Conservation (phyloP, 1,284 basidiomycete species). For the Sanguinoderma infundibulare region DNA sequence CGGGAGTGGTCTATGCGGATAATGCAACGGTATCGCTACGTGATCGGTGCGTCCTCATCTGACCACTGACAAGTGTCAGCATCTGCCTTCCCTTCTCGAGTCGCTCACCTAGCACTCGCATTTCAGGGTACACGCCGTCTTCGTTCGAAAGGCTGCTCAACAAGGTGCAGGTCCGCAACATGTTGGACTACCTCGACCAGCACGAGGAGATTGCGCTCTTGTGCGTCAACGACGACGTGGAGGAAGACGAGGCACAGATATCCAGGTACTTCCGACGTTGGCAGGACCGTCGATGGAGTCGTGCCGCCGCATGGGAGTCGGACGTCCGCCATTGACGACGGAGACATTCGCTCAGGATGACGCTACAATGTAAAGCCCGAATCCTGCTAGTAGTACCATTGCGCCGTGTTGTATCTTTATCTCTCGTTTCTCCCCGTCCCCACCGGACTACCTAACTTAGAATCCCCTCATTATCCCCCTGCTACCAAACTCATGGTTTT, state of each 20-base stretch:
- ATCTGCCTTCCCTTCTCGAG: neutral
- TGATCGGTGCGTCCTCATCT: conserved; percentile 32
- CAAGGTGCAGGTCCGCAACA: conserved; percentile 14
- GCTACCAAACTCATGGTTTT: too few species aligned
- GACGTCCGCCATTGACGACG: neutral
- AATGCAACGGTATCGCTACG: conserved; percentile 48
- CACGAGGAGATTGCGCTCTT: conserved; percentile 28
- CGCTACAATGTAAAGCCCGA: too few species aligned
- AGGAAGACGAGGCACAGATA: conserved; percentile 24
- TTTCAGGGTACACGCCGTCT: conserved; percentile 28
- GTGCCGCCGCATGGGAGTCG: neutral
- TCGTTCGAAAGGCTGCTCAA: conserved; percentile 30
- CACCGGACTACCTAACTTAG: too few species aligned
- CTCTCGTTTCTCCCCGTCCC: too few species aligned
- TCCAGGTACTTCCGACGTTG: conserved; percentile 8
- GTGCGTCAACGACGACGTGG: conserved; percentile 37
- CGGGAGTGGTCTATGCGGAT: conserved; percentile 45
- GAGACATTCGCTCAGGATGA: too few species aligned
- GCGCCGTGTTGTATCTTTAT: too few species aligned
- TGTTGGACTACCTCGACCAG: conserved; percentile 18
- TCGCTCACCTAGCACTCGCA: neutral
- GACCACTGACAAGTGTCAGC: neutral
- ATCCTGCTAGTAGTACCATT: too few species aligned
- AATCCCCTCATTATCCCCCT: too few species aligned
- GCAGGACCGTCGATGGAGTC: neutral